Evolutionary conservation across 2,329 filamentous ascomycete genomes (phyloP).

Genomic region (Calonectria leucothoes): DNA sequence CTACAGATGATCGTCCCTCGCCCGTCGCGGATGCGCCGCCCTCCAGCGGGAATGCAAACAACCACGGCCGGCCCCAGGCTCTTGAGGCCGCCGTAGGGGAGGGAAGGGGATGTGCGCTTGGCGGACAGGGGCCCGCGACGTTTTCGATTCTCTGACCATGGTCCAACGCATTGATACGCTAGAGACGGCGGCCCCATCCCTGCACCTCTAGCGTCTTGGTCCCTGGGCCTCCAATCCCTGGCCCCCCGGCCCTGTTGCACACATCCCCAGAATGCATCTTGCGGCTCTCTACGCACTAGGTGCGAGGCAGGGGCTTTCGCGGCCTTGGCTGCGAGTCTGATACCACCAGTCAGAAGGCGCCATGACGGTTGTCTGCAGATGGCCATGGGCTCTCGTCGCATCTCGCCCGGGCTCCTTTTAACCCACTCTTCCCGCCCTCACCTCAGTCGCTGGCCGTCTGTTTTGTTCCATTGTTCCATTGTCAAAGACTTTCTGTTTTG

Average conservation of each 20-base stretch:
- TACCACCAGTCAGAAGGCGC: conserved; percentile 35
- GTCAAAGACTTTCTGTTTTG: conserved; percentile 39
- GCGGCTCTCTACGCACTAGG: conserved; percentile 40
- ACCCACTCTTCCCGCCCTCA: conserved; percentile 34
- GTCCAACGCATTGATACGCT: conserved; percentile 35
- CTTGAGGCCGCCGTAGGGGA: conserved; percentile 12
- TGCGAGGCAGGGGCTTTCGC: background rate
- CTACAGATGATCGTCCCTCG: background rate
- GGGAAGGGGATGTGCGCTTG: background rate
- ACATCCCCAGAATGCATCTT: conserved; percentile 44
- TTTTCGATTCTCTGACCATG: conserved; percentile 36
- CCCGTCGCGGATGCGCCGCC: background rate
- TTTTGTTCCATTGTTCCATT: conserved; percentile 44
- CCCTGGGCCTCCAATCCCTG: conserved; percentile 30
- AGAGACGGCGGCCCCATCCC: conserved; percentile 33
- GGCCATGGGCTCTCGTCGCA: conserved; percentile 24
- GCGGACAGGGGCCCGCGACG: conserved; percentile 22
- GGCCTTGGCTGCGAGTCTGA: conserved; percentile 33
- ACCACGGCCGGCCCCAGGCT: conserved; percentile 8
- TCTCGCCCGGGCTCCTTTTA: conserved; percentile 44
- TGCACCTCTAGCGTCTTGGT: conserved; percentile 25
- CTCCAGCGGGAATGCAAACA: background rate
- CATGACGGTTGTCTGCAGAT: conserved; percentile 23
- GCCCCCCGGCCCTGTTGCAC: conserved; percentile 30
- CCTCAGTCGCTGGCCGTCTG: conserved; percentile 36